These are phyloP conservation scores for Cymbidium sinense DNA, from an alignment of 106 monocot genomes.

Conservation along the genomic window DNA sequence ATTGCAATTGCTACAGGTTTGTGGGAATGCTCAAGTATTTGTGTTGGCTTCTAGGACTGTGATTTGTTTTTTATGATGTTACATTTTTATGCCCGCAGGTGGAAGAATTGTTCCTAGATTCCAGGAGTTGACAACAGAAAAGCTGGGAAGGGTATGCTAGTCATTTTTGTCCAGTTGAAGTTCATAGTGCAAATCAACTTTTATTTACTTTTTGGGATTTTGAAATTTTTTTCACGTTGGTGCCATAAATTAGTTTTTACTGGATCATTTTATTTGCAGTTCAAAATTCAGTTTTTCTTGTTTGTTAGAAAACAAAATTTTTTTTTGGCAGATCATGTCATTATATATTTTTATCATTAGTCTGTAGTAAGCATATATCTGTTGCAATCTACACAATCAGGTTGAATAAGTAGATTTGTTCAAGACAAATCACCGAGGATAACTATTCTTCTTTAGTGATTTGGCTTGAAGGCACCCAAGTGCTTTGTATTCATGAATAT, in stretches of 20 bases:
- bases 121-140: constrained; percentile 90
- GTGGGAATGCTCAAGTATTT: not conserved
- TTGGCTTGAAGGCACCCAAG: not conserved
- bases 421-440: too few species aligned
- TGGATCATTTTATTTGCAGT: not conserved
- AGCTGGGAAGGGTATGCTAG: constrained; percentile 72
- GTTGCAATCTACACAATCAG: too few species aligned
- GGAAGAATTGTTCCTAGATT: constrained; percentile 99
- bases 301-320: not conserved
- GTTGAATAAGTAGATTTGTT: too few species aligned
- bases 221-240: not conserved
- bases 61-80: not conserved
- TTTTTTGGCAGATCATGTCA: not conserved
- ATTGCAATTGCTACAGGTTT: constrained; percentile 99
- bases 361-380: not conserved
- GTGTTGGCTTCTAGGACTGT: not conserved
- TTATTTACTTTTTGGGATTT: not conserved
- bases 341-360: not conserved
- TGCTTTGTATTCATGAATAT: not conserved
- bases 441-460: not conserved
- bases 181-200: constrained; percentile 1
- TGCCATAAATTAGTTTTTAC: not conserved
- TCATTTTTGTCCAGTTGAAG: not conserved
- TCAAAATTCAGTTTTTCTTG: not conserved
- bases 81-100: constrained; percentile 32